Conservation (phyloP, 139 green algal species). For the Auxenochlorella pyrenoidosa region DNA sequence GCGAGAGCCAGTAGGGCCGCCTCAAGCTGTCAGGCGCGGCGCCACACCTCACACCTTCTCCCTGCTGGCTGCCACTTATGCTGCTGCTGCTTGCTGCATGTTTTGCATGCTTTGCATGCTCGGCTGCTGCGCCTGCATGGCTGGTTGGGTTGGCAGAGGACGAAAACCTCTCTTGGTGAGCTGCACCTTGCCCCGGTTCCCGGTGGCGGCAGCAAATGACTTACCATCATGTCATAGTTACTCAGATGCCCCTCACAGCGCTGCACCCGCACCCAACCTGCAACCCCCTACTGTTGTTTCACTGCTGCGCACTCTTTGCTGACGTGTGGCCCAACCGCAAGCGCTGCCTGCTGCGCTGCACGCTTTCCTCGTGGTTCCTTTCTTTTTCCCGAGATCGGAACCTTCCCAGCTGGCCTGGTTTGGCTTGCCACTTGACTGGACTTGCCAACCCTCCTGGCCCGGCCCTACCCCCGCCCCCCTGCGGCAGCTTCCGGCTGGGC, state of each 20-base stretch:
- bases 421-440: no score
- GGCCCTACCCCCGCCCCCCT: no score
- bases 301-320: not conserved
- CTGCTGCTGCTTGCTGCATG: not conserved
- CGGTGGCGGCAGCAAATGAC: conserved; percentile 36
- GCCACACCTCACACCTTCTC: no score
- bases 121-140: not conserved
- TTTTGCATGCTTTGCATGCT: not conserved
- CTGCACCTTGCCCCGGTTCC: conserved; percentile 21
- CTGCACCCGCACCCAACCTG: not conserved
- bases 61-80: not conserved
- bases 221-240: conserved; percentile 72
- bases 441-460: no score
- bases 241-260: conserved; percentile 58
- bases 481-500: conserved; percentile 81
- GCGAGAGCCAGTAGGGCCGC: no score
- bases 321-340: not conserved
- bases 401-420: no score
- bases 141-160: conserved; percentile 21
- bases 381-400: no score
- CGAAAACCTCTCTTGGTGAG: conserved; percentile 39
- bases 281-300: no score
- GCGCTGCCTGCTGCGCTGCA: not conserved
- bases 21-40: no score
- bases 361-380: no score